Evolutionary conservation across 139 green algal species (phyloP).

Genomic region (Volvox reticuliferus): DNA sequence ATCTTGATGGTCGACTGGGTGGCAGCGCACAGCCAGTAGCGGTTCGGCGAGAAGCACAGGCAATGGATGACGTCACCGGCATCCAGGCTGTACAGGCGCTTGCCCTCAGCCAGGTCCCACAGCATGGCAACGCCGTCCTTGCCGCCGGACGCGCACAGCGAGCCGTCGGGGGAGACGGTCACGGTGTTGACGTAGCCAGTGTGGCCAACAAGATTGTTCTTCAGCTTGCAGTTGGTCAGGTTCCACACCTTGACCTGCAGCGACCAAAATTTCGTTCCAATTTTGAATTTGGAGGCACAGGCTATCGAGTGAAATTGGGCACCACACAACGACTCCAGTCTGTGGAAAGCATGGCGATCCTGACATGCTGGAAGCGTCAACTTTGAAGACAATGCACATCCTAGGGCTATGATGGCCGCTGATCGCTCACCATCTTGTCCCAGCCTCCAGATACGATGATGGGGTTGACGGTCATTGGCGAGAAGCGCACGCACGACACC

Average conservation of each 20-base stretch:
- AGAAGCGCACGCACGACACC: slow-evolving; percentile 99
- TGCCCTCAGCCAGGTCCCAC: slow-evolving; percentile 99
- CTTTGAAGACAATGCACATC: too few relatives aligned
- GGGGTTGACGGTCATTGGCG: slow-evolving; percentile 93
- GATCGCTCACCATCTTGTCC: slow-evolving; percentile 95
- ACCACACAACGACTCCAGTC: too few relatives aligned
- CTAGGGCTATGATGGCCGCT: not conserved
- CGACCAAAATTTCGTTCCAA: too few relatives aligned
- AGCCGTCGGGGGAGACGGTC: slow-evolving; percentile 99
- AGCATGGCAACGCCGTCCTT: slow-evolving; percentile 99
- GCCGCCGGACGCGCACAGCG: slow-evolving; percentile 97
- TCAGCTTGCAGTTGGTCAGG: slow-evolving; percentile 99
- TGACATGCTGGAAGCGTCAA: too few relatives aligned
- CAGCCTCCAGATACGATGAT: slow-evolving; percentile 99
- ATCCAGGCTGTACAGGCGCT: slow-evolving; percentile 98
- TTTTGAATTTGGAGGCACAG: too few relatives aligned
- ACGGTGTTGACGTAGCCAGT: slow-evolving; percentile 97
- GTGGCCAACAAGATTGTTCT: slow-evolving; percentile 97
- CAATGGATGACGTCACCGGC: slow-evolving; percentile 98
- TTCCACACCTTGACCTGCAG: slow-evolving; percentile 93
- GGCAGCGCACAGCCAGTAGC: slow-evolving; percentile 99
- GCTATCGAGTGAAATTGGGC: too few relatives aligned
- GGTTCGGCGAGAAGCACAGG: slow-evolving; percentile 98
- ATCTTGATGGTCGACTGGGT: slow-evolving; percentile 95
- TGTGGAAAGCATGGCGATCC: too few relatives aligned